These are phyloP conservation scores for Mycosphaerella sp. DNA, from an alignment of 2,329 filamentous ascomycete genomes.

Conservation along the genomic window DNA sequence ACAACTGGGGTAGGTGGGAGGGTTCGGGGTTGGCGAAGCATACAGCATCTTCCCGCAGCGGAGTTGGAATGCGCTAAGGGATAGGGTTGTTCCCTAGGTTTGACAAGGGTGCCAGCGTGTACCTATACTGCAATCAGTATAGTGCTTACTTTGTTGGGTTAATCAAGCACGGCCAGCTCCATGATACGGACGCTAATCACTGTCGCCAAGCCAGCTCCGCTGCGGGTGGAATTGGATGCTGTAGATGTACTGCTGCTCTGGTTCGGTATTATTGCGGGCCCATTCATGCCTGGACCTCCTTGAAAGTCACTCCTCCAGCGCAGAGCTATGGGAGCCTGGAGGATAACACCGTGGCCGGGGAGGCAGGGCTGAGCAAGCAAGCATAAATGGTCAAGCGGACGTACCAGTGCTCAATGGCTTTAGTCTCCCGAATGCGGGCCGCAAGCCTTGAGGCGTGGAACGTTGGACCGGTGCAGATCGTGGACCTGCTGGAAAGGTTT, in stretches of 20 bases:
- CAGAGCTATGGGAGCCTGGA: conserved; percentile 8
- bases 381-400: conserved; percentile 13
- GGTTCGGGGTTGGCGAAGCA: not conserved
- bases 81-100: no score
- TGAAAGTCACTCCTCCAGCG: not conserved
- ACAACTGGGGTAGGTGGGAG: not conserved
- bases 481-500: not conserved
- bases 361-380: conserved; percentile 4
- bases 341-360: conserved; percentile 1
- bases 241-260: conserved; percentile 4
- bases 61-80: no score
- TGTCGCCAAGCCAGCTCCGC: no score
- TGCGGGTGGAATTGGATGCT: no score
- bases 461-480: conserved; percentile 1
- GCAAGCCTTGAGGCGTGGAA: conserved; percentile 13
- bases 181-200: no score
- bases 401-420: conserved; percentile 14
- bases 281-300: conserved; percentile 9
- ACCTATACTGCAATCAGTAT: no score
- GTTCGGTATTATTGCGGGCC: conserved; percentile 1
- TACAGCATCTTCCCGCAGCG: no score
- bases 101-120: no score
- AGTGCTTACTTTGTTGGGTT: no score
- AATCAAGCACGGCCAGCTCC: no score
- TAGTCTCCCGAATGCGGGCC: conserved; percentile 13